Evolutionary conservation across 2,329 filamentous ascomycete genomes (phyloP), one percentile per base, ranked within the genome.

Genomic region (Ascochyta lentis): DNA sequence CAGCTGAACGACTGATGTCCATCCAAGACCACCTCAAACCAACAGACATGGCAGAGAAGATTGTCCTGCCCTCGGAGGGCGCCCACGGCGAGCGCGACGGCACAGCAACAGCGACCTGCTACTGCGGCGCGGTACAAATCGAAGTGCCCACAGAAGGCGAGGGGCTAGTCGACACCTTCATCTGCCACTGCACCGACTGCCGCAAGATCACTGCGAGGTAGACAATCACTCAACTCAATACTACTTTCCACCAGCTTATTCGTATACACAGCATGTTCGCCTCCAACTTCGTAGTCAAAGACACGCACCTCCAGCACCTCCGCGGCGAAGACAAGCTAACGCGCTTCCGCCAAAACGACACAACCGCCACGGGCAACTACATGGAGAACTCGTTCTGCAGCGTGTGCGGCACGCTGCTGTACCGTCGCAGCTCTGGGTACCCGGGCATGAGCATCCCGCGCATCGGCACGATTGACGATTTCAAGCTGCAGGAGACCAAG

Each of bases 321-420:
- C 81, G 84, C 6, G 84, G 84, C 8, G 72, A 72, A 2, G 79
- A 82, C 1, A 81, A 79, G 15, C 76, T 87, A 3, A 81, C 66
- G n/a, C 61, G 65, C 0, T 86, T 73, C 48, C 56, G 61, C 6
- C 80, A 86, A 40, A 50, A 45, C 0, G 34, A 56, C 13, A 70
- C 69, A 0, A 79, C 84, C 37, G 75, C 59, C 0, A 77, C 59
- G 2, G 57, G 59, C 4, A 59, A 63, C 24, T 44, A 47, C 43
- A 89, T 89, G 86, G 82, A 81, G 12, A 88, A 89, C 65, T 77
- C 78, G 65, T 89, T 89, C 71, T 89, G 87, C 61, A 74, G 67
- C 0, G 81, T 76, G 0, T 89, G 86, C 65, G 86, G 86, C 1
- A 81, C 82, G 0, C 78, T 88, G 5, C 82, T 89, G 83, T 88